phyloP scores from a whole-genome alignment of 352 stramenopile species.

The Phytophthora megakarya region DNA sequence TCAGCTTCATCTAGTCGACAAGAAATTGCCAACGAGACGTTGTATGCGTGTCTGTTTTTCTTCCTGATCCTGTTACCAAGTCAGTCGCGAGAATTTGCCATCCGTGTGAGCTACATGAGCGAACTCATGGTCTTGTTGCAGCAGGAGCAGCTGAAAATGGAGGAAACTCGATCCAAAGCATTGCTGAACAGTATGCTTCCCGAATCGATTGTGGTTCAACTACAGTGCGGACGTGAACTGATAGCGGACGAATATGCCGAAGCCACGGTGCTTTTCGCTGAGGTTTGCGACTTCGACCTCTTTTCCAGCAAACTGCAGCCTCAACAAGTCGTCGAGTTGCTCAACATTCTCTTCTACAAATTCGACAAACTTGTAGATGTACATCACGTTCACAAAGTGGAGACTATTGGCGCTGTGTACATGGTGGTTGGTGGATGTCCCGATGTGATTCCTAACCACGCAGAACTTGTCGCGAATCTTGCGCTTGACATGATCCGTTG shows the following conservation, averaged over 20 bases:
- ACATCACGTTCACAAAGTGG: constrained; percentile 90
- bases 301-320: constrained; percentile 80
- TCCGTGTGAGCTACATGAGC: constrained; percentile 86
- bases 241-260: constrained; percentile 85
- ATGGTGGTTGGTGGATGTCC: constrained; percentile 88
- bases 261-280: constrained; percentile 79
- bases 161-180: constrained; percentile 77
- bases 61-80: constrained; percentile 79
- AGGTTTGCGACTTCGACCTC: constrained; percentile 87
- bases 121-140: constrained; percentile 84
- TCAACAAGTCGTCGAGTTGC: constrained; percentile 85
- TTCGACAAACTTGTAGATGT: constrained; percentile 89
- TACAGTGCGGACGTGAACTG: constrained; percentile 76
- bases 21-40: constrained; percentile 68
- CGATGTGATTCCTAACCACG: constrained; percentile 70
- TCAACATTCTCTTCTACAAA: constrained; percentile 91
- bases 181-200: constrained; percentile 87
- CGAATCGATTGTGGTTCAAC: constrained; percentile 72
- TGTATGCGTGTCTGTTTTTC: constrained; percentile 86
- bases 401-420: constrained; percentile 91
- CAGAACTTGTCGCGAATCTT: constrained; percentile 80
- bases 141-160: constrained; percentile 80
- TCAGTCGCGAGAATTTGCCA: constrained; percentile 80
- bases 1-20: constrained; percentile 35
- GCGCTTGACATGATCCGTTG: constrained; percentile 81